These are phyloP conservation scores for Pleoardoris graminearum DNA, from an alignment of 2,329 filamentous ascomycete genomes.

Conservation along the genomic window DNA sequence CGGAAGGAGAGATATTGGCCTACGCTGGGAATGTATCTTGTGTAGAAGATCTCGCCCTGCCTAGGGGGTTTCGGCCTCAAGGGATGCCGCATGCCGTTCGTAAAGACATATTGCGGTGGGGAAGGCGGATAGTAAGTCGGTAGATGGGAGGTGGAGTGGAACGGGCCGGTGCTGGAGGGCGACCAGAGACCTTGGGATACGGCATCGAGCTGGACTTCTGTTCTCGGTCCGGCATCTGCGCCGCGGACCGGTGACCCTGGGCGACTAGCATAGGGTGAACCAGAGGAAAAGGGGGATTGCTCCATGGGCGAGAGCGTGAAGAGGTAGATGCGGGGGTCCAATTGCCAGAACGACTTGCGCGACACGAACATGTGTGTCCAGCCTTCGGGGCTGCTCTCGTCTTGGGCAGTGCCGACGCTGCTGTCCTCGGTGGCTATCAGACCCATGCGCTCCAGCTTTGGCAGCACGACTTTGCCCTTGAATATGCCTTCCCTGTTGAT, in stretches of 20 bases:
- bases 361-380: constrained; percentile 85
- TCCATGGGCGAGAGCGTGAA: constrained; percentile 73
- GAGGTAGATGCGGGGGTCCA: constrained; percentile 82
- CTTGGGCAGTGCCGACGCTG: constrained; percentile 67
- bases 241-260: constrained; percentile 53
- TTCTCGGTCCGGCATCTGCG: constrained; percentile 20
- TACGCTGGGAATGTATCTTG: constrained; percentile 79
- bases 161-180: constrained; percentile 63
- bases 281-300: constrained; percentile 53
- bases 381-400: constrained; percentile 64
- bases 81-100: constrained; percentile 79
- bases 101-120: constrained; percentile 78
- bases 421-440: constrained; percentile 77
- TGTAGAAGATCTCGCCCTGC: constrained; percentile 90
- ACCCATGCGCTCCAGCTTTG: constrained; percentile 93
- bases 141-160: constrained; percentile 79
- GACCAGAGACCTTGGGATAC: constrained; percentile 44
- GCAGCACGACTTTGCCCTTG: constrained; percentile 77
- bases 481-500: constrained; percentile 88
- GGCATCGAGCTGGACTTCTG: constrained; percentile 36
- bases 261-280: constrained; percentile 56
- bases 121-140: constrained; percentile 89
- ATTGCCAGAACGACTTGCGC: constrained; percentile 85
- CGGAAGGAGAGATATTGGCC: constrained; percentile 88
- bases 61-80: constrained; percentile 84